phyloP scores from a whole-genome alignment of 2,329 filamentous ascomycete genomes.

The Cadophora luteo-olivacea region DNA sequence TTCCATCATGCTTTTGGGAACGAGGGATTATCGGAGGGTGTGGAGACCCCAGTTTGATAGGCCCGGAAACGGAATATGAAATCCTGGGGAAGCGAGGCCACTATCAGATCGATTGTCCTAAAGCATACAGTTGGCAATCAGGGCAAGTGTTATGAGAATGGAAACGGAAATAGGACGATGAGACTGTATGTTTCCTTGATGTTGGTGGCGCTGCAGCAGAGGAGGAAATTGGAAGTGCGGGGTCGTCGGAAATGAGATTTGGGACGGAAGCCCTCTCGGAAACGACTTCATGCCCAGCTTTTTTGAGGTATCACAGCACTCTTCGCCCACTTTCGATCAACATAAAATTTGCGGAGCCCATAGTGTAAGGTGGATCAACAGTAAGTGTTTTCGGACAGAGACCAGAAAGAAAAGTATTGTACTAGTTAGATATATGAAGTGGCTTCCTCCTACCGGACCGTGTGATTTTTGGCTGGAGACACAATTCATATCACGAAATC shows the following conservation, averaged over 20 bases:
- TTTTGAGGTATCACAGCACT: background rate
- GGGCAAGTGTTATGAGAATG: background rate
- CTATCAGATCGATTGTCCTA: background rate
- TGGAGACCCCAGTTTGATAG: background rate
- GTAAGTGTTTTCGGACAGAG: background rate
- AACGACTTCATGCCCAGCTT: background rate
- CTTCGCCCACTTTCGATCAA: background rate
- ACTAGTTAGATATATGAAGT: background rate
- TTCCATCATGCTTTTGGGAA: background rate
- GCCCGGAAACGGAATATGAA: background rate
- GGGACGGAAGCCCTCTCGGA: background rate
- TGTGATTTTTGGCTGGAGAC: too few species aligned
- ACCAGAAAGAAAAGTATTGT: background rate
- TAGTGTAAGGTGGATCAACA: background rate
- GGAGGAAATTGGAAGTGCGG: background rate
- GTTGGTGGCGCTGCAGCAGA: background rate
- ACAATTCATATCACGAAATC: too few species aligned
- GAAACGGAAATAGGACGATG: background rate
- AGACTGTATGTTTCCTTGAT: background rate
- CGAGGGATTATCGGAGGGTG: background rate
- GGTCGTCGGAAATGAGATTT: constrained; percentile 3
- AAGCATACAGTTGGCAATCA: background rate
- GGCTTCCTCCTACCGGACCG: background rate
- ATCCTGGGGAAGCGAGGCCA: background rate
- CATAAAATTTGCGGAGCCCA: background rate